Conservation (phyloP, 2,329 filamentous ascomycete genomes). For the Juglanconis oblonga region DNA sequence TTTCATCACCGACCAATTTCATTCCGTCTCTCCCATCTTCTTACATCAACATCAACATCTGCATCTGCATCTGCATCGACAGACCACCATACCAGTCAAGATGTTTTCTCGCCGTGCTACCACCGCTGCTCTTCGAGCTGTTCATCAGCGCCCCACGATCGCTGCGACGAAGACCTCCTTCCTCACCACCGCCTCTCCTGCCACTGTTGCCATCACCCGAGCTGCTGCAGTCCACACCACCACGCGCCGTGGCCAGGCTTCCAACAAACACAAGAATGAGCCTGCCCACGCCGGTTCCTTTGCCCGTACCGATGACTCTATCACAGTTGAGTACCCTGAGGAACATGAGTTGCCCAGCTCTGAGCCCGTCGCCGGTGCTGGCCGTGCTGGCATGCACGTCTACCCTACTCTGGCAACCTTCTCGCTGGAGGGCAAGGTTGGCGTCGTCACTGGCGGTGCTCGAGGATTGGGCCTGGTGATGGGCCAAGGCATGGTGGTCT, state of each 20-base stretch:
- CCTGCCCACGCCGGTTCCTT: constrained; percentile 55
- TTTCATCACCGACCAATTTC: not conserved
- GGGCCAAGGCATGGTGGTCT: constrained; percentile 85
- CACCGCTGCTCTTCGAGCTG: constrained; percentile 2
- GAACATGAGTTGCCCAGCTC: constrained; percentile 71
- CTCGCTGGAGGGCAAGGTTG: constrained; percentile 80
- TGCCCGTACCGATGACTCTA: constrained; percentile 75
- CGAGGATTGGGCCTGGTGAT: constrained; percentile 88
- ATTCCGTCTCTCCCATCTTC: too few species aligned
- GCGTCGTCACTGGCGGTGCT: constrained; percentile 85
- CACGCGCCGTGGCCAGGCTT: constrained; percentile 20
- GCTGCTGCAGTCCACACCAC: not conserved
- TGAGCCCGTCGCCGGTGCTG: constrained; percentile 69
- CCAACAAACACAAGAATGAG: constrained; percentile 27
- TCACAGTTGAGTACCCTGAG: constrained; percentile 75
- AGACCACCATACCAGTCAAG: not conserved
- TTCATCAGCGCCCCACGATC: not conserved
- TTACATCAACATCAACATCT: too few species aligned
- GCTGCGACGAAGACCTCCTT: not conserved
- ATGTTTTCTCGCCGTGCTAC: constrained; percentile 10
- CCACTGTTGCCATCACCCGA: too few species aligned
- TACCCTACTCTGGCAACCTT: constrained; percentile 84
- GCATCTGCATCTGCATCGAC: not conserved
- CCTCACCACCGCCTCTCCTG: not conserved
- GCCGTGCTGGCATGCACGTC: constrained; percentile 66